Evolutionary conservation across 257 asterid genomes (phyloP).

Genomic region (Nicotiana obtusifolia): DNA sequence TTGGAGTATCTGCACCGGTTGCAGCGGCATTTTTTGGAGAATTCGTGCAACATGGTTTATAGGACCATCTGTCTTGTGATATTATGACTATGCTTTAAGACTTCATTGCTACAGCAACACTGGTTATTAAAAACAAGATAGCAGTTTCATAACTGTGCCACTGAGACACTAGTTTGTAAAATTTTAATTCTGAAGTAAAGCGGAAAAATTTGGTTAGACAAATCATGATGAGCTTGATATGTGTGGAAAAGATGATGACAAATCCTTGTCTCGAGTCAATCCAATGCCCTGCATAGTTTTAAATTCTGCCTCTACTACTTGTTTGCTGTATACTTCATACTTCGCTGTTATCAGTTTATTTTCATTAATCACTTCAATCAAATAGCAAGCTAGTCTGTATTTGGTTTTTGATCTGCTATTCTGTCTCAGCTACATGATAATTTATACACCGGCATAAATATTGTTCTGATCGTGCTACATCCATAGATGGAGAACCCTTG

Average conservation of each 20-base stretch:
- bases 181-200: neutral
- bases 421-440: neutral
- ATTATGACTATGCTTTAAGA: neutral
- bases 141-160: neutral
- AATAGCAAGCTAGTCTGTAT: neutral
- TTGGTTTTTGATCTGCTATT: neutral
- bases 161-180: neutral
- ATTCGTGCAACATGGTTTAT: too few relatives aligned
- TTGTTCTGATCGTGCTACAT: neutral
- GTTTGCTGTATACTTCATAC: neutral
- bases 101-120: neutral
- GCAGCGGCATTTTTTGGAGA: too few relatives aligned
- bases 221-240: slow-evolving; percentile 3
- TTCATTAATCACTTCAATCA: neutral
- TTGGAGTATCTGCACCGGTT: too few relatives aligned
- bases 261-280: neutral
- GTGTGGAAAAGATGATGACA: neutral
- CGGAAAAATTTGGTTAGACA: neutral
- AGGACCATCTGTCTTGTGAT: too few relatives aligned
- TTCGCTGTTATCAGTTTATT: neutral
- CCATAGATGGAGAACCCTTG: slow-evolving; percentile 80
- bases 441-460: neutral
- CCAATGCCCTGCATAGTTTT: neutral
- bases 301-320: neutral
- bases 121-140: neutral